phyloP scores from a whole-genome alignment of 2,329 filamentous ascomycete species.

The Sclerotinia trifoliorum region DNA sequence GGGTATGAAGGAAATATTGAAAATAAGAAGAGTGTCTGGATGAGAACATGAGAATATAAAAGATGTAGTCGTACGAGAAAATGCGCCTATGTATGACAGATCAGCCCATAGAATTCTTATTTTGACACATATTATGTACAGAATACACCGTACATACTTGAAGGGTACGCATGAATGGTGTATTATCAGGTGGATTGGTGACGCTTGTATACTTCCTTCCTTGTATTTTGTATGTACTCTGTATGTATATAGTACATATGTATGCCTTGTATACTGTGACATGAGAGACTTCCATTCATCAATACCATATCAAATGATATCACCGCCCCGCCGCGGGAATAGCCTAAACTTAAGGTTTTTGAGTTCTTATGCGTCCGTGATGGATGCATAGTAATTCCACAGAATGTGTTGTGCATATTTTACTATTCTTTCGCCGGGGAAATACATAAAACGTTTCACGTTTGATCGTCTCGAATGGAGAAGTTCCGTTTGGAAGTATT shows the following conservation, averaged over 20 bases:
- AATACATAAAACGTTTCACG: not conserved
- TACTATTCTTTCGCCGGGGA: not conserved
- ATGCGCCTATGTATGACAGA: too few species aligned
- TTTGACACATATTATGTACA: too few species aligned
- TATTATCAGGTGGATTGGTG: not conserved
- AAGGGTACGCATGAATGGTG: not conserved
- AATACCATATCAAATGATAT: not conserved
- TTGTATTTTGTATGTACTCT: not conserved
- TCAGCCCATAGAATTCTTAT: too few species aligned
- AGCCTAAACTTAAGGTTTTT: not conserved
- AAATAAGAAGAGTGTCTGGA: not conserved
- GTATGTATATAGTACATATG: not conserved
- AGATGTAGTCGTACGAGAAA: too few species aligned
- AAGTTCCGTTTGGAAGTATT: not conserved
- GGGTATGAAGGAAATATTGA: too few species aligned
- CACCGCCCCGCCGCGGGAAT: slow-evolving; percentile 1
- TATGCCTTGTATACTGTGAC: not conserved
- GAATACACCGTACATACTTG: not conserved
- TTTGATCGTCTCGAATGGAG: not conserved
- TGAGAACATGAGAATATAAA: not conserved
- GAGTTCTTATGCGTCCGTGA: too few species aligned
- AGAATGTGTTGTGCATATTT: slow-evolving; percentile 5
- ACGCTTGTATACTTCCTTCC: not conserved
- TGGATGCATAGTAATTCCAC: not conserved
- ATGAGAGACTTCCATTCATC: too few species aligned